Percentiles rank a stretch among this genome's conserved stretches.
phyloP scores from a whole-genome alignment of 106 monocot species.

The Xerophyta viscosa region DNA sequence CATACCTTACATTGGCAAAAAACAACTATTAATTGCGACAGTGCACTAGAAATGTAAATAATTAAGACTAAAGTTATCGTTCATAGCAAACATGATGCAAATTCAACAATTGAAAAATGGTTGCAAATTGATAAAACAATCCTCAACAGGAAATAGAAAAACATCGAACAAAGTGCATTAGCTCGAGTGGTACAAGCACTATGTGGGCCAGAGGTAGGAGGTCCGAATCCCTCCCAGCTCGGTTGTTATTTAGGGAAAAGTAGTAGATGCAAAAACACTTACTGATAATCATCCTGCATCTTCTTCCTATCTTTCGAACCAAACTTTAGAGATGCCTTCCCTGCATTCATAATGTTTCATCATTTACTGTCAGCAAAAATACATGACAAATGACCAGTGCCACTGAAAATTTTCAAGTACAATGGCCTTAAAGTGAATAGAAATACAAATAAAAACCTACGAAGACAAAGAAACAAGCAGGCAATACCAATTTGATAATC shows the following conservation, averaged over 20 bases:
- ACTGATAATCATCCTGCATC: slow-evolving; percentile 73
- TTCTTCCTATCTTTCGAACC: slow-evolving; percentile 80
- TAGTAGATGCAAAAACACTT: slow-evolving; percentile 17
- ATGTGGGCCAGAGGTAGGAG: too few species aligned
- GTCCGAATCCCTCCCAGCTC: too few species aligned
- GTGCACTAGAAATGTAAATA: too few species aligned
- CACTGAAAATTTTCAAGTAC: too few species aligned
- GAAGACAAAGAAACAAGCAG: not conserved
- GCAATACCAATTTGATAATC: slow-evolving; percentile 90
- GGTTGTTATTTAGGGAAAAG: not conserved
- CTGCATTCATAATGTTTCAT: slow-evolving; percentile 21
- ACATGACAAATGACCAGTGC: too few species aligned
- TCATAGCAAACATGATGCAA: too few species aligned
- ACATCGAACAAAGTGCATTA: too few species aligned
- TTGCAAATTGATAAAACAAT: too few species aligned
- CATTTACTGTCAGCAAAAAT: not conserved
- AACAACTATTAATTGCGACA: not conserved
- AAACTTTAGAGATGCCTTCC: slow-evolving; percentile 72
- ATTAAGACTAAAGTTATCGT: too few species aligned
- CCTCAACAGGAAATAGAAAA: too few species aligned
- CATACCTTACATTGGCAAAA: slow-evolving; percentile 42
- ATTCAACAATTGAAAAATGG: too few species aligned
- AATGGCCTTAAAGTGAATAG: not conserved
- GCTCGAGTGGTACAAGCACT: too few species aligned
- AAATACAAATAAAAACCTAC: not conserved